phyloP scores from a whole-genome alignment of 768 basidiomycete species.

The Lentinus brumalis region DNA sequence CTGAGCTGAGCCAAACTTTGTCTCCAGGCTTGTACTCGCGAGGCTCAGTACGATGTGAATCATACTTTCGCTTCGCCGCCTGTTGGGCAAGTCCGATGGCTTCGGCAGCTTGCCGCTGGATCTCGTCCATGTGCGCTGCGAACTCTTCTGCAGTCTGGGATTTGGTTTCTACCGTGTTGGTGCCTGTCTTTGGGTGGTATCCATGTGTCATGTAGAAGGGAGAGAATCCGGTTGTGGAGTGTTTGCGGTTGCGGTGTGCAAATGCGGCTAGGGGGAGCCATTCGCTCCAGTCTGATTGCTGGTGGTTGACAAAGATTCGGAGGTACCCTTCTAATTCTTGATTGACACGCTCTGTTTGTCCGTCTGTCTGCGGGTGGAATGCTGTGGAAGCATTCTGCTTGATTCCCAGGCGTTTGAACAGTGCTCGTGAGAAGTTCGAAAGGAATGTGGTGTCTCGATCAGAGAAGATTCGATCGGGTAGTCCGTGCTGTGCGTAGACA shows the following conservation, averaged over 20 bases:
- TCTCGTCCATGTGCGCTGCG: conserved; percentile 20
- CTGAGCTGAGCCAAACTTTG: conserved; percentile 31
- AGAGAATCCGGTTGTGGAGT: conserved; percentile 30
- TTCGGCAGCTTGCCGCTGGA: conserved; percentile 10
- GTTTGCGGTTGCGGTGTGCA: conserved; percentile 35
- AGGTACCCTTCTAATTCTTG: conserved; percentile 44
- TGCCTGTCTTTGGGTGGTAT: conserved; percentile 21
- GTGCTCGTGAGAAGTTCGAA: conserved; percentile 32
- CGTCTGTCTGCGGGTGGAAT: conserved; percentile 39
- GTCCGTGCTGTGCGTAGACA: conserved; percentile 18
- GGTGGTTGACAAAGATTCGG: conserved; percentile 33
- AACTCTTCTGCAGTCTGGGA: conserved; percentile 22
- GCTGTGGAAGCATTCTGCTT: conserved; percentile 37
- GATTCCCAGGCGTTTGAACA: conserved; percentile 35
- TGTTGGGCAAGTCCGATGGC: conserved; percentile 25
- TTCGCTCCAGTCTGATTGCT: conserved; percentile 38
- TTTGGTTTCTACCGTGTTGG: neutral
- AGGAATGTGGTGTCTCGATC: conserved; percentile 20
- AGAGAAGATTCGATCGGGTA: conserved; percentile 11
- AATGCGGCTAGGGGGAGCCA: conserved; percentile 37
- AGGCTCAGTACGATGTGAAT: neutral
- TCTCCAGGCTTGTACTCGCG: conserved; percentile 23
- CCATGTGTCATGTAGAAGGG: conserved; percentile 37
- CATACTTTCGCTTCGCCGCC: conserved; percentile 29
- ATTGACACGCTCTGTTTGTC: conserved; percentile 39